Conservation (phyloP, 164 flowering plant genomes). For the Berberis vulgaris region DNA sequence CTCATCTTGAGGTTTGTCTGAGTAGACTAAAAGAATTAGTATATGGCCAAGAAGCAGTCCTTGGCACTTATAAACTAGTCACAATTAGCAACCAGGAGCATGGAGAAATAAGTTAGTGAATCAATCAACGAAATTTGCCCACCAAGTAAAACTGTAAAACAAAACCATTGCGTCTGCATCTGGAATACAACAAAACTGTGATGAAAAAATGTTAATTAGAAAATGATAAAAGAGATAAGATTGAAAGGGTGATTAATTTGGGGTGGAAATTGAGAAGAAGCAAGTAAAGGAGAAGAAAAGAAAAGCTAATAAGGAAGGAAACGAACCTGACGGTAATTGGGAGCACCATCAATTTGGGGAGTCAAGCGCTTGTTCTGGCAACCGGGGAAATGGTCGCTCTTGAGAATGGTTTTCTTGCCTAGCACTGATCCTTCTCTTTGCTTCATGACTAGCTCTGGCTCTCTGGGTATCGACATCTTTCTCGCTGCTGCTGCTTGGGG, state of each 20-base stretch:
- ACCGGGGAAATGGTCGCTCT: constrained; percentile 76
- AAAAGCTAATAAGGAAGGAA: background rate
- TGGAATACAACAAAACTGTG: background rate
- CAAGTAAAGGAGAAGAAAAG: background rate
- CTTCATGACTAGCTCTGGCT: constrained; percentile 71
- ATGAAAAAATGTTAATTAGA: background rate
- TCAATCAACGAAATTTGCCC: too few species aligned
- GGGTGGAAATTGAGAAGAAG: too few species aligned
- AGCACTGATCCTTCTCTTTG: constrained; percentile 76
- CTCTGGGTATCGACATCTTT: constrained; percentile 49
- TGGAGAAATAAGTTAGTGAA: too few species aligned
- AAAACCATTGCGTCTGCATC: too few species aligned
- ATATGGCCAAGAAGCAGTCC: too few species aligned
- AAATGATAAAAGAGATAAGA: background rate
- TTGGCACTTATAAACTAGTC: too few species aligned
- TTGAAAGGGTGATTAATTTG: too few species aligned
- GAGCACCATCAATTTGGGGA: constrained; percentile 82
- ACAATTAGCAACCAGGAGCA: too few species aligned
- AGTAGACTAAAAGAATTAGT: too few species aligned
- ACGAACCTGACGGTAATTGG: constrained; percentile 67
- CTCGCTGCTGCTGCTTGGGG: background rate
- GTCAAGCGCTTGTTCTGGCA: constrained; percentile 71
- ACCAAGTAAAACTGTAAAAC: too few species aligned
- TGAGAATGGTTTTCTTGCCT: constrained; percentile 41
- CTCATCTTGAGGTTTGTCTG: too few species aligned